Base-by-base conservation (phyloP, 2,329 filamentous ascomycete species). In the Aspergillus piperis region DNA sequence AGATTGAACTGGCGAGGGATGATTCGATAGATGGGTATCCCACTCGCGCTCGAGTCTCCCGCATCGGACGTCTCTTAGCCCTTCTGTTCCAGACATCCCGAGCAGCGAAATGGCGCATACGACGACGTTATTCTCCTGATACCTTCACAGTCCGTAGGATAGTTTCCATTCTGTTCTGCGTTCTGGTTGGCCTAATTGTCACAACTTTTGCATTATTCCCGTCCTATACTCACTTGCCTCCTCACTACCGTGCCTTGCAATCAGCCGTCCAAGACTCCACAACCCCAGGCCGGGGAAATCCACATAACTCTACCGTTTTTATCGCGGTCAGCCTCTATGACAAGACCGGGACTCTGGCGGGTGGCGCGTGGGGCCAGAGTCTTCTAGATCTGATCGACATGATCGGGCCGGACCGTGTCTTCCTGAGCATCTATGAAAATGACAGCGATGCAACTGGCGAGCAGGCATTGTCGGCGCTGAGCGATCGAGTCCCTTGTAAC, bases 301-400 rank as follows among this genome's bases (percentile, higher is more conserved):
- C 77, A 1, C 73, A 78, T 57, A 80, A 84, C 50, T 87, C 91
- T 71, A 88, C 86, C 68, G 78, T 92, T 21, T 92, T 89, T 68
- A 89, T 92, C 56, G 87, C 87, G 1, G 85, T 88, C n/a, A 90
- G 86, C 66, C 80, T 92, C 49, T 88, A 89, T 65, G 88, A 92
- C 68, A 78, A 80, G 13, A 78, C 79, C 5, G 88, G 87, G 2
- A 76, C 81, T 2, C 76, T 92, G 21, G 83, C 88, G 0, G 75
- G 80, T 5, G 88, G 89, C 1, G 76, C 78, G 21, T 92, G 89
- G 89, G 88, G 86, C 0, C 72, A 81, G 61, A 81, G 82, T 19
- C 71, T 92, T 0, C 70, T 87, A 32, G 77, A 86, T 19, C 74
- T 92, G 54, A 82, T 91, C 32, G 79, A 88, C 53, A 72, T 90